Conservation (phyloP, 2,329 filamentous ascomycete species). For the Aureobasidium zeae region DNA sequence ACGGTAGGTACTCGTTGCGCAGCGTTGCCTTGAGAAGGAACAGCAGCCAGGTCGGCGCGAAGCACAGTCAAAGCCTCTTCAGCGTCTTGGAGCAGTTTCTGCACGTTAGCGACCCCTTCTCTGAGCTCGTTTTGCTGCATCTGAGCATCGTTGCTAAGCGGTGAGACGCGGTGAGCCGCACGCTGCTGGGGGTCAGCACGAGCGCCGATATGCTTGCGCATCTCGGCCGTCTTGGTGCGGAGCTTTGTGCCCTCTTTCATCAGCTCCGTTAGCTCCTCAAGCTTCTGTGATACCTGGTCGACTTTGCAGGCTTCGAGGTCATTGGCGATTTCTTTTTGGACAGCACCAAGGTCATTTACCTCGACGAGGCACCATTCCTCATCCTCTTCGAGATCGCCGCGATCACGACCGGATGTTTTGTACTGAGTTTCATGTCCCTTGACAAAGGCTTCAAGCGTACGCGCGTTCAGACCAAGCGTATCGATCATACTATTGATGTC, state of each 20-base stretch:
- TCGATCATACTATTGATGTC: constrained; percentile 94
- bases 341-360: constrained; percentile 53
- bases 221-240: constrained; percentile 64
- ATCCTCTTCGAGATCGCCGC: constrained; percentile 52
- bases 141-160: constrained; percentile 75
- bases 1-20: constrained; percentile 62
- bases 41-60: constrained; percentile 63
- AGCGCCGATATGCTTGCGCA: constrained; percentile 64
- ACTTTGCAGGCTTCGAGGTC: constrained; percentile 62
- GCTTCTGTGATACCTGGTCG: constrained; percentile 57
- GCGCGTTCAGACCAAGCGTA: constrained; percentile 76
- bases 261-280: constrained; percentile 59
- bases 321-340: constrained; percentile 46
- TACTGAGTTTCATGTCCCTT: constrained; percentile 54
- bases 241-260: constrained; percentile 62
- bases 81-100: constrained; percentile 63
- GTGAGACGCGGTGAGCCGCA: constrained; percentile 57
- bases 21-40: constrained; percentile 37
- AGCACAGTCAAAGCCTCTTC: constrained; percentile 75
- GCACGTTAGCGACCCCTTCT: constrained; percentile 62
- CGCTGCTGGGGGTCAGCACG: constrained; percentile 58
- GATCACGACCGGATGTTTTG: constrained; percentile 45
- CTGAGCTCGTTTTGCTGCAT: constrained; percentile 77
- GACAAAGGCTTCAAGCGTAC: constrained; percentile 52
- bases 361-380: constrained; percentile 66